These are phyloP conservation scores for Talaromyces atroroseus DNA, from an alignment of 2,329 filamentous ascomycete genomes.

Conservation along the genomic window DNA sequence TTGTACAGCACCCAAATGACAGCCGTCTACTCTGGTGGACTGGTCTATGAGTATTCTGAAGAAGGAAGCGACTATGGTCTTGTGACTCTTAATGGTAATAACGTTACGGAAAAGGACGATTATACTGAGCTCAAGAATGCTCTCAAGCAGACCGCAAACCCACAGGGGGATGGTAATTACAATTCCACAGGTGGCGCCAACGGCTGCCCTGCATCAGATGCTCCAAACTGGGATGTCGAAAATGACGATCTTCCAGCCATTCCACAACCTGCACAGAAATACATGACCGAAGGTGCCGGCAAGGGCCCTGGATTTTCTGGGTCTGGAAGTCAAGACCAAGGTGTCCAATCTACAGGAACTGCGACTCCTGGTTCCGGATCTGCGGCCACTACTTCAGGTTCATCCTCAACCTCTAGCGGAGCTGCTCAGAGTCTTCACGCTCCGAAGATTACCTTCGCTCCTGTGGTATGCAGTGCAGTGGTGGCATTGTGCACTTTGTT, in stretches of 20 bases:
- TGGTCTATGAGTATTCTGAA: conserved; percentile 94
- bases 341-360: conserved; percentile 44
- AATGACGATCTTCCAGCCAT: conserved; percentile 52
- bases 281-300: conserved; percentile 55
- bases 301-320: conserved; percentile 52
- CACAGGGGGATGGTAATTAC: conserved; percentile 55
- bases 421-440: conserved; percentile 42
- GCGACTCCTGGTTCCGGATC: conserved; percentile 48
- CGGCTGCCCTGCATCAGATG: conserved; percentile 49
- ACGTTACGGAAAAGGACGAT: conserved; percentile 56
- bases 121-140: conserved; percentile 55
- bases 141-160: conserved; percentile 46
- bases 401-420: conserved; percentile 25
- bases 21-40: conserved; percentile 83
- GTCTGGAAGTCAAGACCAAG: conserved; percentile 51
- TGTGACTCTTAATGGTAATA: conserved; percentile 56
- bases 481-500: conserved; percentile 50
- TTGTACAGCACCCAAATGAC: conserved; percentile 84
- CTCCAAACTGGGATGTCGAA: conserved; percentile 53
- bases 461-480: conserved; percentile 47
- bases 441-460: conserved; percentile 45
- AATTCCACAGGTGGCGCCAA: conserved; percentile 49
- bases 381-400: conserved; percentile 27
- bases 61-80: conserved; percentile 77
- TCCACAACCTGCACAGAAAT: conserved; percentile 50